Base-by-base conservation (phyloP, 2,329 filamentous ascomycete species). In the Xylaria sp. region DNA sequence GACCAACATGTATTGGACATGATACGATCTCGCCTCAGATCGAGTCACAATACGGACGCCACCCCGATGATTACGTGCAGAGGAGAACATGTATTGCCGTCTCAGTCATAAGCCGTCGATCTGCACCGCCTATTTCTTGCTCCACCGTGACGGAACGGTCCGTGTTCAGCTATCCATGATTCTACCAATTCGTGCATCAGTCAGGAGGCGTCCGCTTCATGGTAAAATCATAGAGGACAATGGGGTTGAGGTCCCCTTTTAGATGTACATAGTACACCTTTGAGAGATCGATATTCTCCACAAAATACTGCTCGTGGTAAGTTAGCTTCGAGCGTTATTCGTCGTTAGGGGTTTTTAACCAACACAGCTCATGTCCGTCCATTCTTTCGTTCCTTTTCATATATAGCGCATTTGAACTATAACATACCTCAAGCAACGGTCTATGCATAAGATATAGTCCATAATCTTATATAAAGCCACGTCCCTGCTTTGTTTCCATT, bases 1-100 rank as follows among this genome's bases (percentile, higher is more conserved):
- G 3, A n/a, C 4, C 3, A 10, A 6, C 23, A 32, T 46, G 39
- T 52, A 65, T 65, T 58, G 66, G 52, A 62, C 39, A 32, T 25
- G 48, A 63, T 63, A 59, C 60, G 65, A 63, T 55, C 32, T 48
- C 50, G 60, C 54, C 32, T 18, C 46, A 55, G 46, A 34, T 50
- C 41, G n/a, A 34, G 25, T n/a, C 28, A 46, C 57, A 32, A 65
- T 39, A 28, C 28, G 41, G n/a, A 44, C 44, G 50, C 39, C 34
- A 23, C 52, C 20, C 57, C 51, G 44, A 60, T 65, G 50, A 65
- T 57, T 28, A 39, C 44, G 56, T 61, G 56, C 55, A 59, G 23
- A 50, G 32, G 20, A 34, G 25, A 25, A 56, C n/a, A 52, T 62
- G 13, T n/a, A 46, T 18, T 64, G n/a, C 25, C 13, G 52, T 46